Conservation (phyloP, 352 stramenopile genomes). For the Aphanomyces stellatus region DNA sequence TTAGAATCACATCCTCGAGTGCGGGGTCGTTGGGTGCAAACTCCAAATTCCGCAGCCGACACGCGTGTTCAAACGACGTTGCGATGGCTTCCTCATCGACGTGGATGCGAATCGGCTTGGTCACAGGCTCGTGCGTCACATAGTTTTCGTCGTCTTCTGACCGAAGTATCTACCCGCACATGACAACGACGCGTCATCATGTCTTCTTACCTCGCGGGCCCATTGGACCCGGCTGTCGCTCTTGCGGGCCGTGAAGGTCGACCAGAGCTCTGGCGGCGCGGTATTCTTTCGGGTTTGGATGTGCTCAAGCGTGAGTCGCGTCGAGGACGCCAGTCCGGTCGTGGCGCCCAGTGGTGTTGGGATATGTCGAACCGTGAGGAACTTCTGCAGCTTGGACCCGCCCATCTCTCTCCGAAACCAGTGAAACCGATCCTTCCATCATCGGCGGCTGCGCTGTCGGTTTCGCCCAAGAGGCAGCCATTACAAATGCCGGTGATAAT, state of each 20-base stretch:
- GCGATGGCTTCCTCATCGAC: not conserved
- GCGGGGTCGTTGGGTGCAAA: not conserved
- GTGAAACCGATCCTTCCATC: no score
- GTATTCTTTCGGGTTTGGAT: not conserved
- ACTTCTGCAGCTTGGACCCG: slow-evolving; percentile 1
- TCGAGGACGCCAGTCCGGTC: not conserved
- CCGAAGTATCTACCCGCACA: not conserved
- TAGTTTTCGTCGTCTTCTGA: not conserved
- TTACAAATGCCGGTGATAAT: no score
- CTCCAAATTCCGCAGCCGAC: not conserved
- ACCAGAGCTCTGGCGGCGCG: not conserved
- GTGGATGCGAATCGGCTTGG: not conserved
- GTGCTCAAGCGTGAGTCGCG: not conserved
- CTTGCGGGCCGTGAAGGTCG: not conserved
- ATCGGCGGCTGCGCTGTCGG: no score
- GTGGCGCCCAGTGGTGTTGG: not conserved
- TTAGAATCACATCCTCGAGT: not conserved
- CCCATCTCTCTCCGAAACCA: no score
- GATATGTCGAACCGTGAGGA: not conserved
- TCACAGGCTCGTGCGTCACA: not conserved
- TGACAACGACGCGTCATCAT: not conserved
- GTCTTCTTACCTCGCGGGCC: not conserved
- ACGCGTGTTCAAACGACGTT: not conserved
- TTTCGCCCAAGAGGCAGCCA: no score
- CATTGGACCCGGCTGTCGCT: not conserved